Evolutionary conservation across 2,329 filamentous ascomycete species (phyloP), one percentile per base, ranked within the genome.

Genomic region (Aspergillus sclerotialis): DNA sequence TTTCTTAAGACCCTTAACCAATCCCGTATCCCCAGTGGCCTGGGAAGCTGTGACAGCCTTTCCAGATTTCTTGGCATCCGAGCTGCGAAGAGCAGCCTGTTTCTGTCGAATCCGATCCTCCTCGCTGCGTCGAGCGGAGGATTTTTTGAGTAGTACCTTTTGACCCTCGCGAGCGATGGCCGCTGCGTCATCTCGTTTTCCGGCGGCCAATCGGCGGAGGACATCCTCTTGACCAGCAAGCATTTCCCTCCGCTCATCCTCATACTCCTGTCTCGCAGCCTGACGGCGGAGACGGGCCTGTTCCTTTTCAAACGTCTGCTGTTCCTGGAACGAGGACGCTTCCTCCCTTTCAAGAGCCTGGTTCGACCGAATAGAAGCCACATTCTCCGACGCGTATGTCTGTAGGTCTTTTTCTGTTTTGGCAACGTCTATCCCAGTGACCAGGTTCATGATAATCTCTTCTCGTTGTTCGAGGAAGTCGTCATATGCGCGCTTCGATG

Each of bases 381-480:
- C 69, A 65, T 95, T 87, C 36, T 79, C 75, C 29, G 80, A 74
- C 52, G 87, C 80, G 67, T 89, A 95, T 40, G 75, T 66, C 32
- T 70, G 63, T n/a, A 89, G 64, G 34, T 73, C 68, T 27, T 64
- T 60, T 50, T 78, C 70, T 2, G 75, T 80, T 37, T 72, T 75
- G n/a, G 79, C 76, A 1, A 80, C 72, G 39, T 89, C 79, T 28
- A 69, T 72, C 27, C 81, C 79, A 44, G 79, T 73, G 34, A 95
- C 82, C 7, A 98, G 72, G 55, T 95, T 90, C 64, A 89, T 88
- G 2, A 89, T 89, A 42, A 95, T 75, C 45, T 83, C 79, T 67
- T 98, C 92, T 25, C 94, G 86, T 54, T 85, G 80, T 63, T 96
- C 87, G 9, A 98, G 78, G 65, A 96, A 95, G 61, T 95, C 82